Evolutionary conservation across 163 green algal genomes (phyloP).

Genomic region (Scenedesmus sp.): DNA sequence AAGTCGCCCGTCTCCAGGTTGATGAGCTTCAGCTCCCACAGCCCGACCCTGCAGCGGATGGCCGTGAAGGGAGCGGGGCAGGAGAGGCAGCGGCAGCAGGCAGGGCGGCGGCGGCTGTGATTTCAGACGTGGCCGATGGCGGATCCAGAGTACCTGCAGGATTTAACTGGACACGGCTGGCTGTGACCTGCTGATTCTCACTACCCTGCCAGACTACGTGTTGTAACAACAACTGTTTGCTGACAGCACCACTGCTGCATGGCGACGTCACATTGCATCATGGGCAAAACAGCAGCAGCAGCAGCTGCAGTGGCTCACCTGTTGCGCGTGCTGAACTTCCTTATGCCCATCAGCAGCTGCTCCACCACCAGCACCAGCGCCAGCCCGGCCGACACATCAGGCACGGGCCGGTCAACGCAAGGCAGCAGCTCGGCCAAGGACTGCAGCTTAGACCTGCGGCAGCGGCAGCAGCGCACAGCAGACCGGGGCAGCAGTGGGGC

Average conservation of each 20-base stretch:
- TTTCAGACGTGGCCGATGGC: too few species aligned
- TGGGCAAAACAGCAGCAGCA: background rate
- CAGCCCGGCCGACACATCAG: conserved; percentile 2
- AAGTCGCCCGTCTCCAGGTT: conserved; percentile 42
- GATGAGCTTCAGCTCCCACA: conserved; percentile 51
- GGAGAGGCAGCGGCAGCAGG: too few species aligned
- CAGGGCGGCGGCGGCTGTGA: background rate
- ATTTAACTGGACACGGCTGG: too few species aligned
- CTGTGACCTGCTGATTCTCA: too few species aligned
- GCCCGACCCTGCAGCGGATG: conserved; percentile 21
- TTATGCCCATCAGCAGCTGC: conserved; percentile 17
- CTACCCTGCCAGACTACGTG: too few species aligned
- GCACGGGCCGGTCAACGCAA: conserved; percentile 6
- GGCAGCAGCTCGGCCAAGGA: conserved; percentile 35
- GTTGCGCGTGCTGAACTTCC: conserved; percentile 46
- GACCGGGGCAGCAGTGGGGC: conserved; percentile 6
- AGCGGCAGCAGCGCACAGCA: background rate
- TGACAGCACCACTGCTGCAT: too few species aligned
- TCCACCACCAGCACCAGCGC: conserved; percentile 23
- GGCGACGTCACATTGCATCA: background rate
- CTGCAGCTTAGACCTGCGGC: conserved; percentile 35
- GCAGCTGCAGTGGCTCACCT: conserved; percentile 15
- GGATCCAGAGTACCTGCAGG: too few species aligned
- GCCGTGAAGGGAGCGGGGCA: background rate
- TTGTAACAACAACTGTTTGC: too few species aligned